Evolutionary conservation across 148 eudicot species (phyloP), one percentile per base, ranked within the genome.

Genomic region (Chenopodium berlandieri): DNA sequence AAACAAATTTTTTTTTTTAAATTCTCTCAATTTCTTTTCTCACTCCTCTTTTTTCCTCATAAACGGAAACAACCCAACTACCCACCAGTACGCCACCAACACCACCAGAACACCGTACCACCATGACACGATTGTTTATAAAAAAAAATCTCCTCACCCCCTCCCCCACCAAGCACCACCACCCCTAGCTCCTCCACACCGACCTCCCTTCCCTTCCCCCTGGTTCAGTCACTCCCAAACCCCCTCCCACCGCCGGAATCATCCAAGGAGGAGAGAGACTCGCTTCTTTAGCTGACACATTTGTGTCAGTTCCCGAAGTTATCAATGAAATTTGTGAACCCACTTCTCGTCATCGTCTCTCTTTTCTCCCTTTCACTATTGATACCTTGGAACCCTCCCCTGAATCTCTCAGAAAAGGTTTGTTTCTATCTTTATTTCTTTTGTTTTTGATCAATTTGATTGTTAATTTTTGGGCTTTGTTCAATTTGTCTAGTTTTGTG

Each of bases 211-310:
- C 32, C 32, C 31, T 31, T 31, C 31, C 32, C 32, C 32, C 32
- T 31, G 32, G 32, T 0, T 0, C 2, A 31, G 32, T 0, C 32
- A 31, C 32, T 31, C 32, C 32, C 32, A 31, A 31, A 31, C 32
- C 32, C 32, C 32, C 2, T 31, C 32, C 99, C 27, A 94, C 89
- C 82, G 98, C 97, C 65, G 32, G 32, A 31, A 89, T 96, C 78
- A 96, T 96, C 23, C 87, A 89, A 73, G 99, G 95, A 73, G 95
- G 94, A 0, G 92, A 90, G 79, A 83, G 75, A 58, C 88, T 94
- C 2, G 16, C 79, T 27, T 54, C 76, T 79, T 58, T 78, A 10
- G 90, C 98, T 11, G 98, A 94, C 76, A 91, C 87, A 63, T 94
- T 94, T 0, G 30, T 27, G 6, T 85, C 95, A 22, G 87, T 96